Conservation (phyloP, 2,329 filamentous ascomycete genomes). For the Clonostachys solani region DNA sequence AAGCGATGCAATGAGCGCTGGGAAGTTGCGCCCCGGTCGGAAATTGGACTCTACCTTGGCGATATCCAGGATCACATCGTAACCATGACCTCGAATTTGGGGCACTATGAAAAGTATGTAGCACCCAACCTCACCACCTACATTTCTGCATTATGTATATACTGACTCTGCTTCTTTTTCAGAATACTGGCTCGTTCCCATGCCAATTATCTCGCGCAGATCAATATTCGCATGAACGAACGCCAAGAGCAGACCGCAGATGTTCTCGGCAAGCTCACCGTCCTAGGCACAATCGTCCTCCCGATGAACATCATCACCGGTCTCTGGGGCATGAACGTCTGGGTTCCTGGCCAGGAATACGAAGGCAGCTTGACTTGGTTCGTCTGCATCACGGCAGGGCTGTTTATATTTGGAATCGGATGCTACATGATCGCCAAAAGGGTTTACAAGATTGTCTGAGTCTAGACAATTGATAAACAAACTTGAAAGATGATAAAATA, state of each 20-base stretch:
- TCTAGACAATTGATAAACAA: no score
- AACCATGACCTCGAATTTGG: conserved; percentile 95
- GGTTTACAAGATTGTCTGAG: conserved; percentile 72
- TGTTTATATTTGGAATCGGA: conserved; percentile 72
- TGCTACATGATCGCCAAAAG: conserved; percentile 83
- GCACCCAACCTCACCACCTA: neutral
- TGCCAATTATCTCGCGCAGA: conserved; percentile 97
- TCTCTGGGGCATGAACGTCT: conserved; percentile 98
- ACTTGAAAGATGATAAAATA: no score
- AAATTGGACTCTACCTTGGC: conserved; percentile 95
- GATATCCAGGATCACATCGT: conserved; percentile 99
- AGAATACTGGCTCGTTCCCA: conserved; percentile 89
- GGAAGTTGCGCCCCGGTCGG: conserved; percentile 90
- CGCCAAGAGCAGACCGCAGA: conserved; percentile 94
- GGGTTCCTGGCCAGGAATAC: conserved; percentile 85
- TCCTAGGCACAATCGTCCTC: conserved; percentile 92
- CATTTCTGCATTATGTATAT: neutral
- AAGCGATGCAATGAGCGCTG: conserved; percentile 98
- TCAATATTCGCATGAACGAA: conserved; percentile 99
- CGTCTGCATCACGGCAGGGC: conserved; percentile 65
- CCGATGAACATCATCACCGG: conserved; percentile 99
- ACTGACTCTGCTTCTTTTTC: neutral
- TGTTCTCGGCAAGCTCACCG: conserved; percentile 89
- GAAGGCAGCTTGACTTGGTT: conserved; percentile 76
- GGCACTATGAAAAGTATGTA: conserved; percentile 88